Evolutionary conservation across 768 basidiomycete species (phyloP).

Genomic region (Panus rudis): DNA sequence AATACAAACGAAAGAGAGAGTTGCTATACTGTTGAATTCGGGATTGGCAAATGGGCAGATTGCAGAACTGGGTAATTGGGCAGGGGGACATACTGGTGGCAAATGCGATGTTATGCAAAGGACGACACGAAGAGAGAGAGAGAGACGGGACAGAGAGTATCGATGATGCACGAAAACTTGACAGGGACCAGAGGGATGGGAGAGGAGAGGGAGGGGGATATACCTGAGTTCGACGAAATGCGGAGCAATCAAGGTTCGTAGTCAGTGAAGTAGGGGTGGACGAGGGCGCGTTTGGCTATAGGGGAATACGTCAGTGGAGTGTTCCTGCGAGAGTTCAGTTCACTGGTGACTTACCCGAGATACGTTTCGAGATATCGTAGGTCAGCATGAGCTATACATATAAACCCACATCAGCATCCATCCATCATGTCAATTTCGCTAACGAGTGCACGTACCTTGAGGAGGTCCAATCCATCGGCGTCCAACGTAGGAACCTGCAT

Average conservation of each 20-base stretch:
- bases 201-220: too few relatives aligned
- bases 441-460: constrained; percentile 44
- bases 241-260: constrained; percentile 24
- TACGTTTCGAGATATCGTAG: constrained; percentile 87
- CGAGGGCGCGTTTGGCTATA: constrained; percentile 50
- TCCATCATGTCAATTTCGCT: not conserved
- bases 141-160: not conserved
- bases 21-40: too few relatives aligned
- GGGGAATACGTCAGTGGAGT: too few relatives aligned
- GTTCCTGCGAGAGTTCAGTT: not conserved
- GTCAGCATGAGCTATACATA: constrained; percentile 36
- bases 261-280: constrained; percentile 47
- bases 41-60: not conserved
- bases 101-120: too few relatives aligned
- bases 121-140: too few relatives aligned
- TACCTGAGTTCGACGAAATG: too few relatives aligned
- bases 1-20: too few relatives aligned
- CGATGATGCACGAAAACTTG: not conserved
- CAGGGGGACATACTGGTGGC: too few relatives aligned
- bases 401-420: not conserved
- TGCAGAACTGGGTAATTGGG: not conserved
- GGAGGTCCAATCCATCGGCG: constrained; percentile 69
- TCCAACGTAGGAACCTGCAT: constrained; percentile 67
- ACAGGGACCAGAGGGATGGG: too few relatives aligned
- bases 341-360: constrained; percentile 62